Evolutionary conservation across 768 basidiomycete species (phyloP).

Genomic region (Lepiota subincarnata): DNA sequence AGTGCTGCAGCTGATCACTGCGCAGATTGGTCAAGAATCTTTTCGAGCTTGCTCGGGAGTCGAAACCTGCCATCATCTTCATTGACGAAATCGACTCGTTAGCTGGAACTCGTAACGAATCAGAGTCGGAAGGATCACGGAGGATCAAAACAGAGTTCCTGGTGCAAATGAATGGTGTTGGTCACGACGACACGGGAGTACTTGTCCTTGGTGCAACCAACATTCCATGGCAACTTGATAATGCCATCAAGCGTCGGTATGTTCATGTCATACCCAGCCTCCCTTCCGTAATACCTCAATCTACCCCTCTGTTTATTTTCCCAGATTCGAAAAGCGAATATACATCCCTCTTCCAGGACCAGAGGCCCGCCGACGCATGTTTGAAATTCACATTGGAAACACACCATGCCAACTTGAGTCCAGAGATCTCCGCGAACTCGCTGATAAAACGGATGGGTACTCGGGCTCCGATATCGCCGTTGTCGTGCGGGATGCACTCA

Average conservation of each 20-base stretch:
- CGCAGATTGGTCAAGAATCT: constrained; percentile 89
- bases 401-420: constrained; percentile 82
- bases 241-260: constrained; percentile 93
- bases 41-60: constrained; percentile 93
- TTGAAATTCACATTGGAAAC: constrained; percentile 90
- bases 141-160: constrained; percentile 97
- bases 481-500: constrained; percentile 92
- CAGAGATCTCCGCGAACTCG: constrained; percentile 78
- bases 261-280: constrained; percentile 14
- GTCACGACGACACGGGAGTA: constrained; percentile 95
- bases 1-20: neutral
- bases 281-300: neutral
- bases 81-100: constrained; percentile 98
- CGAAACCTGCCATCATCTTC: constrained; percentile 97
- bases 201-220: constrained; percentile 97
- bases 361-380: constrained; percentile 92
- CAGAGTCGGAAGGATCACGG: constrained; percentile 95
- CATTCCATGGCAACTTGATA: constrained; percentile 97
- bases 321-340: constrained; percentile 94
- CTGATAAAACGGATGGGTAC: constrained; percentile 87
- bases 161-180: constrained; percentile 99
- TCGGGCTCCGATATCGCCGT: constrained; percentile 95
- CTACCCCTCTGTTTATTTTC: neutral
- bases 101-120: constrained; percentile 90
- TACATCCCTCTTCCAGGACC: constrained; percentile 95